Base-by-base conservation (phyloP, 768 basidiomycete species). In the Gloeophyllum trabeum region DNA sequence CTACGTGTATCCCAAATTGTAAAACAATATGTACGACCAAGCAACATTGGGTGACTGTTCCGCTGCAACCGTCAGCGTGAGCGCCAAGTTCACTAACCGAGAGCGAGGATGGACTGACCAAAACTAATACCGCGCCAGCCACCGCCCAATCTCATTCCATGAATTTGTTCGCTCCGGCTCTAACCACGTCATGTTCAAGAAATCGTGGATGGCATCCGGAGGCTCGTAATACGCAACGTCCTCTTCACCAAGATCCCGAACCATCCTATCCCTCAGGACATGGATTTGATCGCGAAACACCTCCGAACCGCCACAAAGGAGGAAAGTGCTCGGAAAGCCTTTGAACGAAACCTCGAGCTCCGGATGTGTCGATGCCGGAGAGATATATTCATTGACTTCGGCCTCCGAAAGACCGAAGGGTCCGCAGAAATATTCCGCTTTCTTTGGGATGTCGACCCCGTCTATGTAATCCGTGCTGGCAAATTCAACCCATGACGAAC, bases 311-410 rank as follows among this genome's bases (percentile, higher is more conserved):
- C 59, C 59, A 21, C 45, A 49, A 14, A 52, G 45, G 35, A 67
- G 49, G 50, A 54, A 54, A n/a, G 56, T 60, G 46, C 52, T 54
- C 37, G 62, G 59, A 41, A 59, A 63, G 37, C 57, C 63, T 39
- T 39, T 38, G 43, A 52, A 60, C 4, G 49, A 45, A 5, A 48
- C 44, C 28, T 32, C 28, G 10, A 32, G 10, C 10, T 10, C 10
- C 10, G 28, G 60, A 35, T 66, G 52, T 22, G 63, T 48, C 16
- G 73, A 76, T 5, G 70, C 71, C 3, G 80, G 79, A 0, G 79
- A 82, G 24, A 83, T 64, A 46, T 78, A 81, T 23, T 62, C 60
- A 48, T 71, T 77, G 12, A 55, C 54, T 10, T 62, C 61, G 12
- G 28, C 16, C 16, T 10, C 28, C 10, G 16, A 10, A 10, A 32